These are phyloP conservation scores for Pseudonitzschia pungens DNA, from an alignment of 108 stramenopile species.

Conservation along the genomic window DNA sequence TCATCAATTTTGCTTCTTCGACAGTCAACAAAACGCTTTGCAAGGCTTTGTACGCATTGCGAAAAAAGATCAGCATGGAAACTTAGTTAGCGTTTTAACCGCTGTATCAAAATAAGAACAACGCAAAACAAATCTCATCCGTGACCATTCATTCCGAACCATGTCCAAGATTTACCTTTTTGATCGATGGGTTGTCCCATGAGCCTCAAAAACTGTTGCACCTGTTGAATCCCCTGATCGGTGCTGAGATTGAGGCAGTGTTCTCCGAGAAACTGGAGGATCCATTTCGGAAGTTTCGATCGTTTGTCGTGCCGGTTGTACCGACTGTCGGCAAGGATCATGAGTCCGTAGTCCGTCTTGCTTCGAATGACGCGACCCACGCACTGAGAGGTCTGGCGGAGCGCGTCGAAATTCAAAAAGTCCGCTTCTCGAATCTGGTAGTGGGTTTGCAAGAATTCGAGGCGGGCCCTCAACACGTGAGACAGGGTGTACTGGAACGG, in stretches of 20 bases:
- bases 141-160: background rate
- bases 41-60: slow-evolving; percentile 38
- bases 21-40: slow-evolving; percentile 82
- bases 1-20: slow-evolving; percentile 77
- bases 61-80: too few species aligned
- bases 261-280: slow-evolving; percentile 90
- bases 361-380: slow-evolving; percentile 94
- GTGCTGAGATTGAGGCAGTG: slow-evolving; percentile 90
- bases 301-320: slow-evolving; percentile 97
- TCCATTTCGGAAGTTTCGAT: slow-evolving; percentile 96
- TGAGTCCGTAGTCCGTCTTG: slow-evolving; percentile 95
- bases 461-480: slow-evolving; percentile 91
- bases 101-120: too few species aligned
- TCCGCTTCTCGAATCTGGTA: slow-evolving; percentile 95
- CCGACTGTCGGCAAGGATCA: slow-evolving; percentile 93
- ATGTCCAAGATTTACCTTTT: slow-evolving; percentile 14
- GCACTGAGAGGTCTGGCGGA: slow-evolving; percentile 92
- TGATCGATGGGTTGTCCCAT: slow-evolving; percentile 98
- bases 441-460: slow-evolving; percentile 93
- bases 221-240: slow-evolving; percentile 84
- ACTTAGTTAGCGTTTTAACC: too few species aligned
- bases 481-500: slow-evolving; percentile 99
- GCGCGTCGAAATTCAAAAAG: slow-evolving; percentile 96
- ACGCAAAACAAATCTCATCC: too few species aligned
- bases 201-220: slow-evolving; percentile 79